Base-by-base conservation (phyloP, 2,329 filamentous ascomycete species). In the Diplocarpon mali region DNA sequence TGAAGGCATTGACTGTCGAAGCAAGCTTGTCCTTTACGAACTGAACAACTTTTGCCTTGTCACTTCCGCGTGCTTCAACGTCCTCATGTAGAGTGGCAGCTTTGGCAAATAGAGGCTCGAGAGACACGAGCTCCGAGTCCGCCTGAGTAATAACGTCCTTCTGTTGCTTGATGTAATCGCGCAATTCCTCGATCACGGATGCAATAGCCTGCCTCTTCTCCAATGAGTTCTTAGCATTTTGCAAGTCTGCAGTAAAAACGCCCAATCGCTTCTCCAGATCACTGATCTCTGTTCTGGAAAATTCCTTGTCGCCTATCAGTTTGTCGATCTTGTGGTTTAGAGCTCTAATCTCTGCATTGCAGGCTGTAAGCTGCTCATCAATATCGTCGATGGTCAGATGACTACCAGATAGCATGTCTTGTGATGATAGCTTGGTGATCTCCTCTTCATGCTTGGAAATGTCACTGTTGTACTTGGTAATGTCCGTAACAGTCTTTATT, bases 351-450 rank as follows among this genome's bases (percentile, higher is more conserved):
- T 85, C 78, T 48, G 88, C 85, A 15, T 74, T 75, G 45, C 81
- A 72, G 14, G 68, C 65, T 38, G 78, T 77, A 49, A 88, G 76
- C 38, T 88, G 76, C 42, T 85, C 80, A 55, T 92, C 84, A 42
- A 96, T 88, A 53, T 92, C 85, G 43, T 94, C 85, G 6, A 87
- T 73, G 27, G 84, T 85, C 50, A 85, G 78, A 12, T 76, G 74
- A 9, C 72, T 63, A 11, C 76, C 75, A 20, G 73, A 70, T 12
- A 80, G 76, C 57, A 83, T 78, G 59, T 95, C 84, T 54, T 88
- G 87, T 8, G 79, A 78, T 46, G 77, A 71, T 40, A 95, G 75
- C 43, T 84, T 78, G 45, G 82, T 71, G 40, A 95, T 82, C 61
- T 95, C 83, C 32, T 67, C 66, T 56, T 85, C 76, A 5, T 85